phyloP scores from a whole-genome alignment of 192 early-diverging fungal species.

The Glomus cerebriforme region DNA sequence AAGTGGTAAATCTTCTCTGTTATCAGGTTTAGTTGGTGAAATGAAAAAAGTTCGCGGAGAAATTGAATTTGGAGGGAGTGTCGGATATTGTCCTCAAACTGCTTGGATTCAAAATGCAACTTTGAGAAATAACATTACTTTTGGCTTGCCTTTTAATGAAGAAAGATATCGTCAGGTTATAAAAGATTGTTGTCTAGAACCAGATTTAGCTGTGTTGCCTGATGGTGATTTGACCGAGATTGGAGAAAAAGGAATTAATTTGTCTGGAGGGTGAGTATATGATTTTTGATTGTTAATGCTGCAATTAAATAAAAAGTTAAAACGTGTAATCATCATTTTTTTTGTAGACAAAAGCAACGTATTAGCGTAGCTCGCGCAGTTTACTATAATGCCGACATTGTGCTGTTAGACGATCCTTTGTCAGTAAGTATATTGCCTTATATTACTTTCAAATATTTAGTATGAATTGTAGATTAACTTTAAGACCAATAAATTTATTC shows the following conservation, averaged over 20 bases:
- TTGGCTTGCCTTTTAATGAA: conserved; percentile 65
- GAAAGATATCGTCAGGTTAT: conserved; percentile 60
- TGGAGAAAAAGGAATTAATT: conserved; percentile 68
- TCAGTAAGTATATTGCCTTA: not conserved
- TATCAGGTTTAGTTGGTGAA: conserved; percentile 69
- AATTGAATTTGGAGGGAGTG: conserved; percentile 51
- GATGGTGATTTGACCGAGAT: conserved; percentile 69
- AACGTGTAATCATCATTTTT: not conserved
- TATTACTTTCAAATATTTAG: not conserved
- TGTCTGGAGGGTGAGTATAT: conserved; percentile 57
- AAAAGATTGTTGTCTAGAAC: conserved; percentile 58
- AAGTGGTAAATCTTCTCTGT: conserved; percentile 62
- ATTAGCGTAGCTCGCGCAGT: conserved; percentile 63
- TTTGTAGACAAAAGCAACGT: conserved; percentile 57
- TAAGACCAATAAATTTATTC: not conserved
- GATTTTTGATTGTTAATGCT: not conserved
- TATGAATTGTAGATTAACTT: no score
- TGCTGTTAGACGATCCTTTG: conserved; percentile 71
- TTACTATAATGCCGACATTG: conserved; percentile 67
- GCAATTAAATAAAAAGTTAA: not conserved
- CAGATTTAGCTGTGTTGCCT: conserved; percentile 64
- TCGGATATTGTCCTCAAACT: conserved; percentile 63
- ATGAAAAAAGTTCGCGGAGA: conserved; percentile 55
- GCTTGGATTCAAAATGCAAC: conserved; percentile 73
- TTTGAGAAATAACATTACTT: conserved; percentile 75